phyloP scores from a whole-genome alignment of 2,329 filamentous ascomycete species.

The Arthroderma sp. region DNA sequence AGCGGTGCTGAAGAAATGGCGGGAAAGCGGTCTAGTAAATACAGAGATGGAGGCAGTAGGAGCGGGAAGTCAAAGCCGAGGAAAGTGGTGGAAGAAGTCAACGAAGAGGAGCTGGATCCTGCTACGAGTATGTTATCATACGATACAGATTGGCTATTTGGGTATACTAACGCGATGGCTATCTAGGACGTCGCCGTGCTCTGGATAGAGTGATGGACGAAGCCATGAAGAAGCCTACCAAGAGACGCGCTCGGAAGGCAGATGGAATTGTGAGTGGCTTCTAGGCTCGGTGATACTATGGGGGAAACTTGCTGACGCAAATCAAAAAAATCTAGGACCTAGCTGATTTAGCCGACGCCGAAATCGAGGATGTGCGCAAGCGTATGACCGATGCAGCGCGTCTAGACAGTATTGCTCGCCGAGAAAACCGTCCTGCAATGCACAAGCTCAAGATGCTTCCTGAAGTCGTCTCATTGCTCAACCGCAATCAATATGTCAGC shows the following conservation, averaged over 20 bases:
- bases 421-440: constrained; percentile 65
- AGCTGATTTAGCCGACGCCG: constrained; percentile 77
- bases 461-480: constrained; percentile 75
- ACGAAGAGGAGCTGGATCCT: constrained; percentile 67
- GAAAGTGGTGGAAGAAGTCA: constrained; percentile 47
- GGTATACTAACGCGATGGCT: background rate
- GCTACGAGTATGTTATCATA: constrained; percentile 57
- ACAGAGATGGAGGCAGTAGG: constrained; percentile 21
- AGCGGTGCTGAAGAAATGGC: constrained; percentile 40
- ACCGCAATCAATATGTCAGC: constrained; percentile 69
- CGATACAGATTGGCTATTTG: constrained; percentile 2
- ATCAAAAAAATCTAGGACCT: constrained; percentile 51
- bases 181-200: constrained; percentile 55
- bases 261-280: constrained; percentile 61
- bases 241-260: constrained; percentile 60
- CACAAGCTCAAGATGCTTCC: constrained; percentile 91
- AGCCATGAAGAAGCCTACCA: constrained; percentile 67
- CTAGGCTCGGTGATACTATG: background rate
- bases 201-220: constrained; percentile 81
- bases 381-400: constrained; percentile 85
- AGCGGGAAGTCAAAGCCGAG: constrained; percentile 37
- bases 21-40: constrained; percentile 40
- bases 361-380: constrained; percentile 75
- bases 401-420: constrained; percentile 70
- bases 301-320: constrained; percentile 1